phyloP scores from a whole-genome alignment of 192 early-diverging fungal species.

The Rhizophlyctis rosea region DNA sequence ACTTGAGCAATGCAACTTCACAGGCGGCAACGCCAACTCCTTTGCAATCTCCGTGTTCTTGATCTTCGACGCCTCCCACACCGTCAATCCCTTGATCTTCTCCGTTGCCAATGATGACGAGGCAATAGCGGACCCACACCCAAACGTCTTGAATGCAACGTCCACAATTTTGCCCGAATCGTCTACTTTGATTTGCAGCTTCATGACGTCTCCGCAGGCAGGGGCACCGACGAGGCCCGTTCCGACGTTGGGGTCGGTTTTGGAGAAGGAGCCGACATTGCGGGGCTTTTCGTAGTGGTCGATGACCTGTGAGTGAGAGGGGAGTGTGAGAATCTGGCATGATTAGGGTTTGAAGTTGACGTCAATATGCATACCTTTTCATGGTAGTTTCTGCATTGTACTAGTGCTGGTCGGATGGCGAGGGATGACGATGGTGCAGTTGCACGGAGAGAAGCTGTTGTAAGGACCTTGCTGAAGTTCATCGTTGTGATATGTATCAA shows the following conservation, averaged over 20 bases:
- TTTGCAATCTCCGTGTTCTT: constrained; percentile 98
- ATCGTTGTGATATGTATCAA: too few relatives aligned
- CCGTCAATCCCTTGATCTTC: constrained; percentile 89
- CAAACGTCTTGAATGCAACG: constrained; percentile 99
- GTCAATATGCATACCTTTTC: too few relatives aligned
- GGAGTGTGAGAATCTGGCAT: not conserved
- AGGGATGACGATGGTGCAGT: too few relatives aligned
- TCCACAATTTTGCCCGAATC: constrained; percentile 89
- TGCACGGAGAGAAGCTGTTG: too few relatives aligned
- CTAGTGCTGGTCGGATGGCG: too few relatives aligned
- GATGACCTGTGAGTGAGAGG: constrained; percentile 69
- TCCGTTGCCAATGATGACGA: constrained; percentile 89
- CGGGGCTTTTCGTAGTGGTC: constrained; percentile 97
- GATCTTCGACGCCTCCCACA: constrained; percentile 87
- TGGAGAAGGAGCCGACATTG: constrained; percentile 92
- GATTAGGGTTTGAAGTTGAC: too few relatives aligned
- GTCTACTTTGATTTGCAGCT: constrained; percentile 95
- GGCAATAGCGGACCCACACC: constrained; percentile 96
- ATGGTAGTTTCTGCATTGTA: too few relatives aligned
- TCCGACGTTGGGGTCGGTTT: constrained; percentile 83
- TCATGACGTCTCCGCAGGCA: constrained; percentile 59
- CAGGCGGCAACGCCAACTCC: constrained; percentile 91
- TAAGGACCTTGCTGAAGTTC: too few relatives aligned
- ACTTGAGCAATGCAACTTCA: constrained; percentile 98
- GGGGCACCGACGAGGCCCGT: constrained; percentile 84